Evolutionary conservation across 2,329 filamentous ascomycete genomes (phyloP).

Genomic region (Cercospora sojina): DNA sequence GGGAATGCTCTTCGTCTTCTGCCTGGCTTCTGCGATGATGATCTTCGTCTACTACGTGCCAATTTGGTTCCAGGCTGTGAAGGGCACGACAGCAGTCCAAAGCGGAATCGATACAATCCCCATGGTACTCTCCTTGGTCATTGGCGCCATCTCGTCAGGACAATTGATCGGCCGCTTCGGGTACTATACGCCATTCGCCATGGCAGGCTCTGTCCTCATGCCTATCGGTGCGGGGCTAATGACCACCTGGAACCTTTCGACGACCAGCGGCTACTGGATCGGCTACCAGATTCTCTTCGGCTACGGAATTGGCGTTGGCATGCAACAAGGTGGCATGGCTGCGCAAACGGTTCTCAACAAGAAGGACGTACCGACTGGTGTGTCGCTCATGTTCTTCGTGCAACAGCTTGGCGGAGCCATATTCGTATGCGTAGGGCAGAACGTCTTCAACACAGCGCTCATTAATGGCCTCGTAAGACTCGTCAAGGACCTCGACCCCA

Average conservation of each 20-base stretch:
- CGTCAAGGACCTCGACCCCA: constrained; percentile 20
- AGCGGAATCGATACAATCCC: constrained; percentile 51
- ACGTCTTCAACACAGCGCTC: constrained; percentile 26
- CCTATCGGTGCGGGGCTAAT: constrained; percentile 48
- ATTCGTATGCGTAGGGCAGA: constrained; percentile 45
- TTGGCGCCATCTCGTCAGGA: constrained; percentile 40
- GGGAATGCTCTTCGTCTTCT: constrained; percentile 42
- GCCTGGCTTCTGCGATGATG: constrained; percentile 46
- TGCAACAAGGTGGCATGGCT: constrained; percentile 45
- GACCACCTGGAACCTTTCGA: constrained; percentile 43
- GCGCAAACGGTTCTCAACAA: constrained; percentile 41
- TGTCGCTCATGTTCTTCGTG: constrained; percentile 44
- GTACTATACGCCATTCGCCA: constrained; percentile 51
- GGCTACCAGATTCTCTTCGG: constrained; percentile 51
- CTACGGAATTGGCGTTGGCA: constrained; percentile 44
- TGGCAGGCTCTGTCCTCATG: constrained; percentile 41
- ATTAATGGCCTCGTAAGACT: constrained; percentile 15
- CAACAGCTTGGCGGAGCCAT: constrained; percentile 47
- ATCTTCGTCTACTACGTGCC: constrained; percentile 47
- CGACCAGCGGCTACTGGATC: constrained; percentile 46
- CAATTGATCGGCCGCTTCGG: constrained; percentile 41
- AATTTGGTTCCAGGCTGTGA: constrained; percentile 52
- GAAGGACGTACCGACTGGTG: constrained; percentile 42
- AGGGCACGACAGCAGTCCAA: constrained; percentile 45
- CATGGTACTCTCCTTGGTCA: constrained; percentile 45